Percentiles rank a stretch among this genome's conserved stretches.
These are phyloP conservation scores for Pyracantha coccinea DNA, from an alignment of 331 rosid species.

Conservation along the genomic window DNA sequence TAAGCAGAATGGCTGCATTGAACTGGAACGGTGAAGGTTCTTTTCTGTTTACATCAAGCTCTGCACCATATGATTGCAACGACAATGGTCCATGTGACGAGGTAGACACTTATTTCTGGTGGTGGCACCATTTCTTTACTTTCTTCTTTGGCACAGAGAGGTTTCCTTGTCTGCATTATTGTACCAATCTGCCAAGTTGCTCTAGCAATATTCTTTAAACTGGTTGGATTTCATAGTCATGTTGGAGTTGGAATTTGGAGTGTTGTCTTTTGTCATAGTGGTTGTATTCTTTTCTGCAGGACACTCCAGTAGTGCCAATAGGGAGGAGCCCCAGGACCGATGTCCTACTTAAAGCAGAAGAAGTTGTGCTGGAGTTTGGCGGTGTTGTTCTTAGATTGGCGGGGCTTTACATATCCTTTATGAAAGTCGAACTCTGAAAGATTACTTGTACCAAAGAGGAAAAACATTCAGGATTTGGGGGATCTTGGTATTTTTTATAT, in stretches of 20 bases:
- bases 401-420: slow-evolving; percentile 92
- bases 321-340: slow-evolving; percentile 83
- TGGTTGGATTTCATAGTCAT: not conserved
- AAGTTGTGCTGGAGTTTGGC: slow-evolving; percentile 54
- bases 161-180: no score
- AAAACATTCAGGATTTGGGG: not conserved
- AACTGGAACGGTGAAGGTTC: slow-evolving; percentile 84
- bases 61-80: slow-evolving; percentile 77
- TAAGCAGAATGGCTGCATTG: slow-evolving; percentile 47
- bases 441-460: not conserved
- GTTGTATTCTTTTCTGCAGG: slow-evolving; percentile 41
- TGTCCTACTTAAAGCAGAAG: slow-evolving; percentile 71
- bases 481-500: slow-evolving; percentile 2
- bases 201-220: not conserved
- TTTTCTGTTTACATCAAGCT: slow-evolving; percentile 75
- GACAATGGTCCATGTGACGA: slow-evolving; percentile 80
- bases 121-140: not conserved
- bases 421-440: slow-evolving; percentile 17
- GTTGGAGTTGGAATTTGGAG: not conserved
- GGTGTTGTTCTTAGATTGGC: slow-evolving; percentile 89
- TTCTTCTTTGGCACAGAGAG: no score
- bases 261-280: not conserved
- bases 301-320: slow-evolving; percentile 64
- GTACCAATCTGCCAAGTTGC: not conserved
- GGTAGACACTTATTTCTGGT: slow-evolving; percentile 25